phyloP scores from a whole-genome alignment of 331 rosid species.

The Erythrophleum ivorense region DNA sequence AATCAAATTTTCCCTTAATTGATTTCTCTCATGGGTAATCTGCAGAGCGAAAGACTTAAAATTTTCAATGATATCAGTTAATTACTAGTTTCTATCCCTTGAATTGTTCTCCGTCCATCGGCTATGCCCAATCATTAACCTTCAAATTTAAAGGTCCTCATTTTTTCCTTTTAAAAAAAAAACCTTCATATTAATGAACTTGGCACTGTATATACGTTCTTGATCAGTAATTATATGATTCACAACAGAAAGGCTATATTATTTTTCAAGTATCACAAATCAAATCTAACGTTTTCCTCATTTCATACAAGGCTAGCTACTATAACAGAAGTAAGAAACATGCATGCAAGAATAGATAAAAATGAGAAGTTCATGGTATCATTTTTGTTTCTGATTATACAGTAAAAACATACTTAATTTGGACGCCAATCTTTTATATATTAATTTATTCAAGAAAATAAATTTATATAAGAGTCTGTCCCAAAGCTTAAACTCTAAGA shows the following conservation, averaged over 20 bases:
- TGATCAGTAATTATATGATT: neutral
- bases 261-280: too few relatives aligned
- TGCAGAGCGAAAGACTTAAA: too few relatives aligned
- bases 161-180: too few relatives aligned
- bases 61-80: too few relatives aligned
- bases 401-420: neutral
- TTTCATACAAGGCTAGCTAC: neutral
- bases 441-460: neutral
- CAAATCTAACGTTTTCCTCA: neutral
- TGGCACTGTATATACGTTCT: too few relatives aligned
- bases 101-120: too few relatives aligned
- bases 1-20: neutral
- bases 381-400: neutral
- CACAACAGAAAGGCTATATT: neutral
- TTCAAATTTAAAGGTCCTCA: too few relatives aligned
- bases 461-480: neutral
- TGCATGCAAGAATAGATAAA: neutral
- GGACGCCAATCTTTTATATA: neutral
- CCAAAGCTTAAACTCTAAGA: neutral
- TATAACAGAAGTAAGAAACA: neutral
- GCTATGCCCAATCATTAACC: too few relatives aligned
- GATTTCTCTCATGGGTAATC: neutral
- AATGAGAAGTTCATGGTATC: neutral
- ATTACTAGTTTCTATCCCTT: too few relatives aligned
- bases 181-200: too few relatives aligned